Evolutionary conservation across 2,329 filamentous ascomycete species (phyloP).

Genomic region (Alternaria arborescens): DNA sequence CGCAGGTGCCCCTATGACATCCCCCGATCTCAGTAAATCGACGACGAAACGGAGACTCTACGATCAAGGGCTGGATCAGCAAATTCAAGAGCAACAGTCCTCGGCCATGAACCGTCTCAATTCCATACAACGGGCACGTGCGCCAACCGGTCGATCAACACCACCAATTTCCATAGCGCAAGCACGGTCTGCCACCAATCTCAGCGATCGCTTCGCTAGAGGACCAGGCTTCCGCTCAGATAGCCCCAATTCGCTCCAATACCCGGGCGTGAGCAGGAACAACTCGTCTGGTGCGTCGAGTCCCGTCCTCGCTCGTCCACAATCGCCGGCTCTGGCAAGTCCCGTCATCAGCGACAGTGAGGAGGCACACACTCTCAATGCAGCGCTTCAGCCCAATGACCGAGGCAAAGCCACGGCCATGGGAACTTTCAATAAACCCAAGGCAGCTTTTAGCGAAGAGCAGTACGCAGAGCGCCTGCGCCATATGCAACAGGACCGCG

Average conservation of each 20-base stretch:
- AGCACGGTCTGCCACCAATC: slow-evolving; percentile 57
- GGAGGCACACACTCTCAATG: slow-evolving; percentile 68
- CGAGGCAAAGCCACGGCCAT: slow-evolving; percentile 81
- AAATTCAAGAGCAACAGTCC: slow-evolving; percentile 80
- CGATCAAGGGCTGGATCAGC: slow-evolving; percentile 80
- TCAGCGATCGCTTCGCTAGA: slow-evolving; percentile 56
- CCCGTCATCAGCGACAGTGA: slow-evolving; percentile 76
- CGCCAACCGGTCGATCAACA: slow-evolving; percentile 61
- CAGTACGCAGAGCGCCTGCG: slow-evolving; percentile 84
- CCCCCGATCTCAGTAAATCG: slow-evolving; percentile 65
- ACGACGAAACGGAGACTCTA: slow-evolving; percentile 81
- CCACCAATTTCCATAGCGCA: slow-evolving; percentile 54
- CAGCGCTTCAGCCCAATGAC: slow-evolving; percentile 76
- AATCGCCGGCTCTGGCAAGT: slow-evolving; percentile 66
- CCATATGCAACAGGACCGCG: slow-evolving; percentile 79
- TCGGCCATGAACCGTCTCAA: slow-evolving; percentile 82
- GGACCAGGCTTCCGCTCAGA: slow-evolving; percentile 53
- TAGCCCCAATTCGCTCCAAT: slow-evolving; percentile 58
- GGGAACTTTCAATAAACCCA: slow-evolving; percentile 76
- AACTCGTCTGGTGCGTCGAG: slow-evolving; percentile 51
- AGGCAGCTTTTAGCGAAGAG: slow-evolving; percentile 80
- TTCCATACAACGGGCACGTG: slow-evolving; percentile 71
- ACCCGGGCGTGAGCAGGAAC: slow-evolving; percentile 42
- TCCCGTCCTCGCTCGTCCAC: slow-evolving; percentile 50
- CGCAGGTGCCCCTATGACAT: slow-evolving; percentile 36